Base-by-base conservation (phyloP, 2,329 filamentous ascomycete genomes). In the Didymosphaeria variabile region DNA sequence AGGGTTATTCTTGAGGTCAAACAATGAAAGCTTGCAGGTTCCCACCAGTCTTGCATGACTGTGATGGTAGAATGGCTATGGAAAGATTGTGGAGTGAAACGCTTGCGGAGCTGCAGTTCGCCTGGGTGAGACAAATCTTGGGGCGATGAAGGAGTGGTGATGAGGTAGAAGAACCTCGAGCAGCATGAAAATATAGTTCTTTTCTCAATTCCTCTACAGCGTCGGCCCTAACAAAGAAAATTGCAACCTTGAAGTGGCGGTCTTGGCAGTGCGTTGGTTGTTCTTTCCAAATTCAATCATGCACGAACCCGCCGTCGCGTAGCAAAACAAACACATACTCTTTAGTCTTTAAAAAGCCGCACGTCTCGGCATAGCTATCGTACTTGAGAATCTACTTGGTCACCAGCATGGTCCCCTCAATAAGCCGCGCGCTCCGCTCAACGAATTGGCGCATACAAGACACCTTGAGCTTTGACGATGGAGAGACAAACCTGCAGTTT, bases 1-100 rank as follows among this genome's bases (percentile, higher is more conserved):
- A 12, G 10, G 7, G 19, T 15, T 4, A 52, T 53, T 46, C 5
- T 40, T 38, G 36, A 52, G 17, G 31, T 26, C 6, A 21, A 50
- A 26, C 1, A 15, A 2, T 29, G 26, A 19, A 2, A 2, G 15
- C 7, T n/a, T 49, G 2, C 31, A 61, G 54, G 13, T 58, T 51
- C 10, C 45, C 52, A 13, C 13, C 45, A 13, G 9, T 60, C 1
- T 51, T 63, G 50, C 58, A 58, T 45, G 54, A 52, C 2, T 21
- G 45, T 1, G 54, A 55, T 19, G 61, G 61, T 3, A 58, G 45
- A 31, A 15, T 36, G 50, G 36, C 51, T 3, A 46, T 34, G 6
- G 55, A 63, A 34, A 49, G 42, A 31, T 29, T 60, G 36, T 58
- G 57, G 57, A 26, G 38, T 0, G 61, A 60, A 46, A 60, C 55